Evolutionary conservation across 2,329 filamentous ascomycete genomes (phyloP).

Genomic region (Didymella arachidicola): DNA sequence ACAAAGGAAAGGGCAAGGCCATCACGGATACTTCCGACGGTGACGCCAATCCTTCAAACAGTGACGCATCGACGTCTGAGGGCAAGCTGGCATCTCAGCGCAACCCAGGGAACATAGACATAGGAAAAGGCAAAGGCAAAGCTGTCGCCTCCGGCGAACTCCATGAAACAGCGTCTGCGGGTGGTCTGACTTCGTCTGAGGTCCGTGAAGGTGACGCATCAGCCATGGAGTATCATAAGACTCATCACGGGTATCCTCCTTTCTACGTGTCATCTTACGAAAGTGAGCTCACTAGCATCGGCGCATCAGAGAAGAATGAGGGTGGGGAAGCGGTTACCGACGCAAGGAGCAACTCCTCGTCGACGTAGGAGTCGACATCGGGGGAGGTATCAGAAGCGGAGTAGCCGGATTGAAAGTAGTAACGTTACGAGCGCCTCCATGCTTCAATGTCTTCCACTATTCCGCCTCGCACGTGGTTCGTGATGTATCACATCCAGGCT

Average conservation of each 20-base stretch:
- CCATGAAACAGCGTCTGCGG: background rate
- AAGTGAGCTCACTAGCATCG: background rate
- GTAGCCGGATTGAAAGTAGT: too few species aligned
- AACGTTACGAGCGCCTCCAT: background rate
- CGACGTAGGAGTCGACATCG: background rate
- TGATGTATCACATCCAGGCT: background rate
- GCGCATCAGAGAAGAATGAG: background rate
- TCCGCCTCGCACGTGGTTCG: background rate
- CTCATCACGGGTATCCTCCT: background rate
- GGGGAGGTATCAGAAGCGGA: background rate
- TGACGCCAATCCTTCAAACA: background rate
- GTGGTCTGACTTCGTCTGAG: background rate
- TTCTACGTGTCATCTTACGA: background rate
- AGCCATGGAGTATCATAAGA: background rate
- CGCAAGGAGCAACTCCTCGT: background rate
- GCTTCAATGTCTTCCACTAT: background rate
- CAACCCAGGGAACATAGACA: background rate
- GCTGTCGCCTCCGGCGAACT: background rate
- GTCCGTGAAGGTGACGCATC: background rate
- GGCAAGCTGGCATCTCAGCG: background rate
- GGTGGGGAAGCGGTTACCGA: background rate
- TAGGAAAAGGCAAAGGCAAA: slow-evolving; percentile 4
- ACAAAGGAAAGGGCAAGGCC: background rate
- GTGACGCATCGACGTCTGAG: background rate
- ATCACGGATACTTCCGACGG: background rate